phyloP scores from a whole-genome alignment of 441 rosid species.

The Aleurites moluccanus region DNA sequence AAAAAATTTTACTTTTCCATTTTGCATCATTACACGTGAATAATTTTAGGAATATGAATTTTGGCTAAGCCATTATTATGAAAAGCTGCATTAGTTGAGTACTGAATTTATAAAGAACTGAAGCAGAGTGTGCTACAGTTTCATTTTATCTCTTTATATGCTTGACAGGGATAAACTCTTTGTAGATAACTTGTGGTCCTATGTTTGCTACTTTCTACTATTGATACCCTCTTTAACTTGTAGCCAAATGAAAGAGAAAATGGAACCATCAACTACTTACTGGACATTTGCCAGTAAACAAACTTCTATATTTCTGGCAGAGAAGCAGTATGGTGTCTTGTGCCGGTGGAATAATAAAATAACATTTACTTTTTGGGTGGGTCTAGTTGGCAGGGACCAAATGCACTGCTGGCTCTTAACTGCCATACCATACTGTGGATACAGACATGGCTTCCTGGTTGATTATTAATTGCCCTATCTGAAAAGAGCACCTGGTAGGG shows the following conservation, averaged over 20 bases:
- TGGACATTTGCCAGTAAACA: too few species aligned
- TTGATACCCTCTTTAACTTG: too few species aligned
- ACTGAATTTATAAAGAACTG: neutral
- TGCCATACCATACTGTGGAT: neutral
- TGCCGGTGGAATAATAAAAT: neutral
- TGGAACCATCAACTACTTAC: neutral
- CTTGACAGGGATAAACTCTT: neutral
- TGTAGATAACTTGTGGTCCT: neutral
- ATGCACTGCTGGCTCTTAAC: neutral
- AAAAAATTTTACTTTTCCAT: neutral
- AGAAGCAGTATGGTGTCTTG: neutral
- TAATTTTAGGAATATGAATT: neutral
- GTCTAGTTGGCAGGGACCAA: neutral
- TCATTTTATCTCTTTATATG: too few species aligned
- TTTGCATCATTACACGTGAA: neutral
- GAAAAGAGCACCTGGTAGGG: neutral
- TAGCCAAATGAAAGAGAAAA: neutral
- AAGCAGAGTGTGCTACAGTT: too few species aligned
- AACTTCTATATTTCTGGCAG: too few species aligned
- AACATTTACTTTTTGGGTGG: neutral
- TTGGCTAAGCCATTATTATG: neutral
- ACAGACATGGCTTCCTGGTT: neutral
- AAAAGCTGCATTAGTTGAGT: neutral
- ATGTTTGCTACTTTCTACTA: neutral
- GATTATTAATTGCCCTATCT: neutral